A percentile compares a stretch with the other conserved stretches of the same genome.
Conservation (phyloP, 371 early-diverging fungal genomes). For the Entomophthora muscae region DNA sequence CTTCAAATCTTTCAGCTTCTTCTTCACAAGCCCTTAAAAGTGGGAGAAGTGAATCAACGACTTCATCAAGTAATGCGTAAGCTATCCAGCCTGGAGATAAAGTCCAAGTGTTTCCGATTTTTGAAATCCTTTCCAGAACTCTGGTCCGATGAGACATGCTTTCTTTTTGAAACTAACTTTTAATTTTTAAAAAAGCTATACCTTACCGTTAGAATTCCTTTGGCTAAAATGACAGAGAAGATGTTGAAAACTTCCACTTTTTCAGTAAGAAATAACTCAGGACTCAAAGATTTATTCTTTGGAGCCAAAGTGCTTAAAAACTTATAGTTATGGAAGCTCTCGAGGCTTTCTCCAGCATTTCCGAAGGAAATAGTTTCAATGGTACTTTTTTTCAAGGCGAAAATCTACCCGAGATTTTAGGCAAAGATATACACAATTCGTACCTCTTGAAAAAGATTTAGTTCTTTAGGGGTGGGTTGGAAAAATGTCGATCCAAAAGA, state of each 20-base stretch:
- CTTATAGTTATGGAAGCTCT: neutral
- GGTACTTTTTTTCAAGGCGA: neutral
- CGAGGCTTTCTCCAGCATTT: neutral
- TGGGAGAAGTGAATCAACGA: neutral
- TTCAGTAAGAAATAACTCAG: neutral
- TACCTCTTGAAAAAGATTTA: neutral
- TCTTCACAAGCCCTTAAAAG: neutral
- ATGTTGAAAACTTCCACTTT: neutral
- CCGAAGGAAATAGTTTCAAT: neutral
- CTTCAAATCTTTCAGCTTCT: constrained; percentile 2
- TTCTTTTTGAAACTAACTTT: neutral
- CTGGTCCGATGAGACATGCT: neutral
- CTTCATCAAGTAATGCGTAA: neutral
- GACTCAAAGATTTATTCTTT: neutral
- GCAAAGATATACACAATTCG: neutral
- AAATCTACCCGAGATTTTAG: neutral
- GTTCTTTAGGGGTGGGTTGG: neutral
- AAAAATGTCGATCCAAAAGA: neutral
- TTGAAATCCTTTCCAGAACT: neutral
- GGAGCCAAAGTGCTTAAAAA: neutral
- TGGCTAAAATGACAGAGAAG: neutral
- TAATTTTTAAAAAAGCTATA: neutral
- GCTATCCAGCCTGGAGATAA: constrained; percentile 2
- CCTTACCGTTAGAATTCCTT: constrained; percentile 1
- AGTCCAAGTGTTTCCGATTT: neutral